phyloP scores from a whole-genome alignment of 139 green algal species.

The Chlorella sp. region DNA sequence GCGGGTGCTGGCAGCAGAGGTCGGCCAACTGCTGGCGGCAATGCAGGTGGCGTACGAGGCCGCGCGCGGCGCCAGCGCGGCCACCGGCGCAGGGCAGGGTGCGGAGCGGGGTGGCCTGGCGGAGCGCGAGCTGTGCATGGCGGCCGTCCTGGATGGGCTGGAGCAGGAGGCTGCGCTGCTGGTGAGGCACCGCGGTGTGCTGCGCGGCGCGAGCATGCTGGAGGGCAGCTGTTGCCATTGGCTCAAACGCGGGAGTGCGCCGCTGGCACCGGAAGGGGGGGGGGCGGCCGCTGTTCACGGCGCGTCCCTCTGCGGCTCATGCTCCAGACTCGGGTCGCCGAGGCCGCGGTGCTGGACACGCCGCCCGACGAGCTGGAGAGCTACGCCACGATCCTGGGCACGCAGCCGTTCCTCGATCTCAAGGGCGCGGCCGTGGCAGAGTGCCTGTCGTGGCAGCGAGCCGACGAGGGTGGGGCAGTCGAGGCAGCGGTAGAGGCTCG shows the following conservation, averaged over 20 bases:
- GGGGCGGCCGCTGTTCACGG: background rate
- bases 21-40: background rate
- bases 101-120: background rate
- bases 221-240: background rate
- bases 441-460: too few species aligned
- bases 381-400: background rate
- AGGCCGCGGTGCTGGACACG: background rate
- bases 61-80: too few species aligned
- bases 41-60: background rate
- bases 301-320: background rate
- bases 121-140: conserved; percentile 1
- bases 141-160: background rate
- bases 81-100: background rate
- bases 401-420: background rate
- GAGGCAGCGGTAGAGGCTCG: background rate
- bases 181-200: too few species aligned
- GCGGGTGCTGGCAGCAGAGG: conserved; percentile 16
- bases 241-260: background rate
- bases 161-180: background rate
- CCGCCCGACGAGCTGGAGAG: background rate
- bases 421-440: too few species aligned
- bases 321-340: background rate
- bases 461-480: too few species aligned
- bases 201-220: background rate
- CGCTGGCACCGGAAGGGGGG: too few species aligned